Conservation (phyloP, 805 yeast species). For the Sporopachydermia lactativora region DNA sequence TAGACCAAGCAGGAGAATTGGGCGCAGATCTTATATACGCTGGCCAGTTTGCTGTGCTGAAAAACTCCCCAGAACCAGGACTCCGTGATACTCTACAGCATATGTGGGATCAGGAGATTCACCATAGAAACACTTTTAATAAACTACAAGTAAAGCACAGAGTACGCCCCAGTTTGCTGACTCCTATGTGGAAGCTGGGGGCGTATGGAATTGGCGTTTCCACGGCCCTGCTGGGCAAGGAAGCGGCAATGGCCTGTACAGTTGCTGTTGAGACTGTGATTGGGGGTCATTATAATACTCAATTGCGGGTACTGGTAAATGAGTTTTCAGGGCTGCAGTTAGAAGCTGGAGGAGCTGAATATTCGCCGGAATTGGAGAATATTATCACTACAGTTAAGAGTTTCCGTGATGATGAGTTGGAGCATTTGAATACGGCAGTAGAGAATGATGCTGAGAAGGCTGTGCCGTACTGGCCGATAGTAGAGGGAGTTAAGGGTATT, state of each 20-base stretch:
- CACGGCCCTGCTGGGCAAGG: slow-evolving; percentile 78
- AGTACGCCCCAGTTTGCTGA: slow-evolving; percentile 81
- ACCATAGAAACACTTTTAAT: slow-evolving; percentile 80
- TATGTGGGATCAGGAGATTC: slow-evolving; percentile 98
- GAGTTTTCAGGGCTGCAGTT: slow-evolving; percentile 38
- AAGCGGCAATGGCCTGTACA: slow-evolving; percentile 99
- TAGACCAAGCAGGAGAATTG: slow-evolving; percentile 95
- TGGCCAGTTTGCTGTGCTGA: slow-evolving; percentile 74
- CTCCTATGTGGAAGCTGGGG: slow-evolving; percentile 90
- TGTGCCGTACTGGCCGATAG: slow-evolving; percentile 77
- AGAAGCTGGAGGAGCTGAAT: slow-evolving; percentile 16
- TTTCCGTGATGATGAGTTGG: slow-evolving; percentile 90
- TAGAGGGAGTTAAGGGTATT: slow-evolving; percentile 73
- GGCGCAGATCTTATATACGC: slow-evolving; percentile 90
- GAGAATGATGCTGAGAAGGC: slow-evolving; percentile 88
- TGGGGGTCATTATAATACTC: slow-evolving; percentile 90
- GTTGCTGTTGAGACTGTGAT: slow-evolving; percentile 98
- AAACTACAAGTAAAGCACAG: slow-evolving; percentile 57
- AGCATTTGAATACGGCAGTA: slow-evolving; percentile 88
- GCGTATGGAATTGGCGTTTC: slow-evolving; percentile 78
- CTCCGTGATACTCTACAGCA: slow-evolving; percentile 72
- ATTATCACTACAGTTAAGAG: slow-evolving; percentile 51
- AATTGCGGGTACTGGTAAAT: slow-evolving; percentile 60
- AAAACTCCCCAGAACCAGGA: slow-evolving; percentile 47
- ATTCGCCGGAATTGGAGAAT: slow-evolving; percentile 25